Percentiles rank a stretch among this genome's conserved stretches.
Evolutionary conservation across 495 filamentous ascomycete species (phyloP).

Genomic region (Penicillium silybi): DNA sequence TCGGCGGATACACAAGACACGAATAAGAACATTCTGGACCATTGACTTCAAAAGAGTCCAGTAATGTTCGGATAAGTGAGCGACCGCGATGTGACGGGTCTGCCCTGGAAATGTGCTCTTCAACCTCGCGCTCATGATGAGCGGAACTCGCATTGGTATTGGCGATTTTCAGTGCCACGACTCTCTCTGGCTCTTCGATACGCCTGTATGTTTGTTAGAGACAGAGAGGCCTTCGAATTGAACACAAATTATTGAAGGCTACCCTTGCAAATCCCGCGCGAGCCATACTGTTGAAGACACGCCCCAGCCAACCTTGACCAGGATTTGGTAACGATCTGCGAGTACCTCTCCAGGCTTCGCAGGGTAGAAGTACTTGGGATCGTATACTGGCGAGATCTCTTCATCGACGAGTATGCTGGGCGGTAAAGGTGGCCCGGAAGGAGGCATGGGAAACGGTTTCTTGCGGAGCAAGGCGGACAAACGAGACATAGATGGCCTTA

Average conservation of each 20-base stretch:
- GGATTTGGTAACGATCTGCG: conserved; percentile 34
- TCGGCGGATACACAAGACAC: conserved; percentile 39
- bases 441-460: conserved; percentile 28
- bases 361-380: conserved; percentile 41
- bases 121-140: conserved; percentile 36
- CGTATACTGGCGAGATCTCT: conserved; percentile 33
- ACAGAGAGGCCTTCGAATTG: conserved; percentile 13
- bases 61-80: conserved; percentile 22
- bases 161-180: conserved; percentile 41
- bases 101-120: conserved; percentile 25
- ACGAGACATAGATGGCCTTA: conserved; percentile 17
- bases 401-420: conserved; percentile 31
- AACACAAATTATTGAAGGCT: conserved; percentile 18
- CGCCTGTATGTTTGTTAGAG: conserved; percentile 31
- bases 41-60: conserved; percentile 29
- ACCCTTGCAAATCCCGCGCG: conserved; percentile 33
- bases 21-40: conserved; percentile 15
- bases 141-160: conserved; percentile 28
- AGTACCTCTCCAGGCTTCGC: conserved; percentile 40
- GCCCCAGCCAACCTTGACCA: conserved; percentile 44
- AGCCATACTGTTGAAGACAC: conserved; percentile 41
- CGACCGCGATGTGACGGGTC: conserved; percentile 33
- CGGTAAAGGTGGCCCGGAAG: conserved; percentile 25
- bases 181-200: conserved; percentile 29
- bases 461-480: conserved; percentile 27